Conservation (phyloP, 169 alveolate species). For the Plasmodium sp. region DNA sequence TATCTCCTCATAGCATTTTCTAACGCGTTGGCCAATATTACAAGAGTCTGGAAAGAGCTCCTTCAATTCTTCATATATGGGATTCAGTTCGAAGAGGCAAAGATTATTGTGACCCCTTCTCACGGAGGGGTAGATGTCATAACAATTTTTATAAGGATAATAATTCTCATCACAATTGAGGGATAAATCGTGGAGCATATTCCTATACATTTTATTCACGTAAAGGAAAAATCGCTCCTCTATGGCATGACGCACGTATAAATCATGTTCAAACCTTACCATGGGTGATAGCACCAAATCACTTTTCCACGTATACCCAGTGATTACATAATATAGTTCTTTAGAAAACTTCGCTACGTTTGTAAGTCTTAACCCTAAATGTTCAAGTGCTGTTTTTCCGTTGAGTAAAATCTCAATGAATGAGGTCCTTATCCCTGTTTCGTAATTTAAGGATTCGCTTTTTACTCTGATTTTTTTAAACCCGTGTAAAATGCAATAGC, state of each 20-base stretch:
- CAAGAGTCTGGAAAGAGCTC: conserved; percentile 24
- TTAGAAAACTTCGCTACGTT: conserved; percentile 29
- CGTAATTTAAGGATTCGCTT: neutral
- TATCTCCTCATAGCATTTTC: conserved; percentile 29
- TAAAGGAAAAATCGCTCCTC: conserved; percentile 6
- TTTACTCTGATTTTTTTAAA: conserved; percentile 8
- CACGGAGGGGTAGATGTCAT: conserved; percentile 21
- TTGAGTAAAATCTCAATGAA: conserved; percentile 9
- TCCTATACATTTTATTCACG: neutral
- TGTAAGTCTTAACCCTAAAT: conserved; percentile 25
- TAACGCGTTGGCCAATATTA: neutral
- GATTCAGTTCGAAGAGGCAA: conserved; percentile 3
- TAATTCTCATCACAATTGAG: conserved; percentile 14
- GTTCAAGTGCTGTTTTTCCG: conserved; percentile 2
- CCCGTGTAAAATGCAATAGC: conserved; percentile 28
- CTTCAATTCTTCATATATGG: conserved; percentile 12
- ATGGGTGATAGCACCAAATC: conserved; percentile 17
- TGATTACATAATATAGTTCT: conserved; percentile 25
- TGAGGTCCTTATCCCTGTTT: neutral
- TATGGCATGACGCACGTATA: conserved; percentile 7
- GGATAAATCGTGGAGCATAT: conserved; percentile 2
- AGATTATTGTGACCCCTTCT: neutral
- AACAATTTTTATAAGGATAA: conserved; percentile 50
- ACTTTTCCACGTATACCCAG: conserved; percentile 23
- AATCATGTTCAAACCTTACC: conserved; percentile 13